phyloP scores from a whole-genome alignment of 106 monocot genomes.

The Dendrobium chrysotoxum region DNA sequence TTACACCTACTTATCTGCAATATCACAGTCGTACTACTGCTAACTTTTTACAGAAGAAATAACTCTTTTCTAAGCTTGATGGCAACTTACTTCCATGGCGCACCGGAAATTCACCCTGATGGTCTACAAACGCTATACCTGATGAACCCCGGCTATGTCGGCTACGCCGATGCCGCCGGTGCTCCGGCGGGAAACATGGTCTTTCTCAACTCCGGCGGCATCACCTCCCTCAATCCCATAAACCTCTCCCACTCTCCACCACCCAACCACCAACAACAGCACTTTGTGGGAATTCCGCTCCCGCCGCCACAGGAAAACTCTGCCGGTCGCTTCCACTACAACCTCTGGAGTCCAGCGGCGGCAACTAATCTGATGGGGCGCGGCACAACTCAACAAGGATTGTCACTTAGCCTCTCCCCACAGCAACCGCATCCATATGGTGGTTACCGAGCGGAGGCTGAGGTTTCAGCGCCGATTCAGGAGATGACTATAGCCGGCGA shows the following conservation, averaged over 20 bases:
- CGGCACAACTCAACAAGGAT: slow-evolving; percentile 23
- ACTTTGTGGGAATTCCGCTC: slow-evolving; percentile 55
- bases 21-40: no score
- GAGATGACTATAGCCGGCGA: slow-evolving; percentile 9
- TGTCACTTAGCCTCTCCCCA: slow-evolving; percentile 56
- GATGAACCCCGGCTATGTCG: slow-evolving; percentile 60
- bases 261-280: slow-evolving; percentile 17
- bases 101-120: slow-evolving; percentile 51
- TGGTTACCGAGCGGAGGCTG: background rate
- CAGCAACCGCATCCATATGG: slow-evolving; percentile 9
- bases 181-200: slow-evolving; percentile 47
- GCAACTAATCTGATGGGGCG: slow-evolving; percentile 1
- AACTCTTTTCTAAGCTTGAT: slow-evolving; percentile 12
- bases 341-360: slow-evolving; percentile 24
- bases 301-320: slow-evolving; percentile 13
- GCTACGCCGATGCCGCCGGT: slow-evolving; percentile 25
- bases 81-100: slow-evolving; percentile 63
- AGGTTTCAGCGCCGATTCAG: slow-evolving; percentile 8
- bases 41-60: background rate
- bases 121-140: slow-evolving; percentile 67
- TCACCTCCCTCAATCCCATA: slow-evolving; percentile 24
- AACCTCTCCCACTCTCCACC: no score
- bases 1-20: no score
- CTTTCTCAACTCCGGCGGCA: slow-evolving; percentile 36
- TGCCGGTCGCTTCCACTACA: slow-evolving; percentile 29